phyloP scores from a whole-genome alignment of 768 basidiomycete species.

The Boletellus emodensis region DNA sequence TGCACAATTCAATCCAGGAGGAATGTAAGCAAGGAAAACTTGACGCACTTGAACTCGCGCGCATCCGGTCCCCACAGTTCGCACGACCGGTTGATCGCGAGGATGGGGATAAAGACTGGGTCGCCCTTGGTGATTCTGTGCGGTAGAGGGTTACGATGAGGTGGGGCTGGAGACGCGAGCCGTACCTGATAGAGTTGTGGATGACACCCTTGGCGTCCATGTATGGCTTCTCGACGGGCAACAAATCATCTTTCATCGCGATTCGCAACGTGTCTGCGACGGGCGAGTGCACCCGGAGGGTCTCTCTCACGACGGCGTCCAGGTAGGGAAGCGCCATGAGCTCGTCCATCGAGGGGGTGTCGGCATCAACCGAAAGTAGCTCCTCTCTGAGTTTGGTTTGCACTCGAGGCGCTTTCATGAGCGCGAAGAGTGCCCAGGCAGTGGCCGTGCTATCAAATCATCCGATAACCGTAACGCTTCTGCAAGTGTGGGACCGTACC shows the following conservation, averaged over 20 bases:
- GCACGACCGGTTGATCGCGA: neutral
- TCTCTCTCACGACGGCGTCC: no score
- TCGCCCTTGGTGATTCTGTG: neutral
- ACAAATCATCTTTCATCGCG: constrained; percentile 49
- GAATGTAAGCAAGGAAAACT: no score
- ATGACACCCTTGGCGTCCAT: neutral
- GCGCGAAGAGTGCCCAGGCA: neutral
- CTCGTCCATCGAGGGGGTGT: constrained; percentile 66
- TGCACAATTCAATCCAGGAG: no score
- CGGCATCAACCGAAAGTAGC: constrained; percentile 43
- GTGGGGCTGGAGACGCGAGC: neutral
- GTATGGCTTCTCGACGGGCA: constrained; percentile 32
- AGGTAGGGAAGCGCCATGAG: constrained; percentile 58
- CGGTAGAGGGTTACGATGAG: neutral
- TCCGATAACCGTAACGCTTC: neutral
- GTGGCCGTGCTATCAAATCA: neutral
- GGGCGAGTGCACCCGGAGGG: constrained; percentile 47
- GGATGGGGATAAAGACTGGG: neutral
- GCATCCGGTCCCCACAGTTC: neutral
- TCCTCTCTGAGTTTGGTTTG: neutral
- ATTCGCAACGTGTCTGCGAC: constrained; percentile 41
- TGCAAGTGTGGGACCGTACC: neutral
- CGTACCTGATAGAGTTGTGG: neutral
- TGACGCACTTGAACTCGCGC: no score
- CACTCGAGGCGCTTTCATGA: neutral